These are phyloP conservation scores for Nemania sp. DNA, from an alignment of 2,329 filamentous ascomycete genomes.

Conservation along the genomic window DNA sequence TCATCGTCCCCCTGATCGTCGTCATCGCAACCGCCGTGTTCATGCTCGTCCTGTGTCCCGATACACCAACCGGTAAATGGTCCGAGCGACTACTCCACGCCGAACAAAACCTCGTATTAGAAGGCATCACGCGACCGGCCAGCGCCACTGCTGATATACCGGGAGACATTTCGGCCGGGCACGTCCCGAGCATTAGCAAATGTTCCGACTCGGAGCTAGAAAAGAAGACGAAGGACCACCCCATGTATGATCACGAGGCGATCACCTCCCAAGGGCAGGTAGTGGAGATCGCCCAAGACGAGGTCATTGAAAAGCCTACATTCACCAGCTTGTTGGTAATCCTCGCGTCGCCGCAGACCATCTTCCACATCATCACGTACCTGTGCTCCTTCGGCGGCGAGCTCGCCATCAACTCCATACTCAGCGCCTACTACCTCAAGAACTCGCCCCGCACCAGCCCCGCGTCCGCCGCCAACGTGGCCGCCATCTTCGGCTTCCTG, in stretches of 20 bases:
- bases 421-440: slow-evolving; percentile 62
- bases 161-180: slow-evolving; percentile 52
- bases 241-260: slow-evolving; percentile 47
- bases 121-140: slow-evolving; percentile 43
- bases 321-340: slow-evolving; percentile 52
- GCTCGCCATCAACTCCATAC: slow-evolving; percentile 64
- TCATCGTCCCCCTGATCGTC: slow-evolving; percentile 81
- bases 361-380: slow-evolving; percentile 61
- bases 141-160: slow-evolving; percentile 56
- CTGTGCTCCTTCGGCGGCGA: slow-evolving; percentile 67
- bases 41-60: slow-evolving; percentile 75
- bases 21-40: slow-evolving; percentile 68
- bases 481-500: slow-evolving; percentile 76
- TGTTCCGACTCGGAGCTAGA: slow-evolving; percentile 48
- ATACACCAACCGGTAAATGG: slow-evolving; percentile 85
- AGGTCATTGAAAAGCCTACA: slow-evolving; percentile 61
- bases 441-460: slow-evolving; percentile 63
- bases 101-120: slow-evolving; percentile 55
- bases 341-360: slow-evolving; percentile 57
- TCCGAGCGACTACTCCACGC: slow-evolving; percentile 67
- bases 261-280: slow-evolving; percentile 51
- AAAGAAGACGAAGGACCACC: slow-evolving; percentile 46
- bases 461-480: slow-evolving; percentile 63
- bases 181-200: slow-evolving; percentile 47
- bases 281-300: slow-evolving; percentile 57